A percentile compares a stretch with the other conserved stretches of the same genome.
Conservation (phyloP, 2,329 filamentous ascomycete species). For the Aureobasidium lini region DNA sequence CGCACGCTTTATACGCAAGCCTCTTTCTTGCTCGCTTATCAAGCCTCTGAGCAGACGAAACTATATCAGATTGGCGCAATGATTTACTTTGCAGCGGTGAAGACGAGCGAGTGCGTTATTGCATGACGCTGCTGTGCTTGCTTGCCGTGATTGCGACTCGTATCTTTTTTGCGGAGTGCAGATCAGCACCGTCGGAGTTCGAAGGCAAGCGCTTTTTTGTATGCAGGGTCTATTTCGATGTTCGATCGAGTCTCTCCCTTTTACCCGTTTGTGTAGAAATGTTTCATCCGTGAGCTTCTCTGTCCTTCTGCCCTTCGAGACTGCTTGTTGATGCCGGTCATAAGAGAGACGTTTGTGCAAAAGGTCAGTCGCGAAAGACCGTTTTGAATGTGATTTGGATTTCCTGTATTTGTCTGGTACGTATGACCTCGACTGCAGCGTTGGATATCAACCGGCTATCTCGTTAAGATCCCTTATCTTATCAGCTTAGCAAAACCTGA, state of each 20-base stretch:
- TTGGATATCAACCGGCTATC: not conserved
- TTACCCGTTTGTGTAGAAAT: too few relatives aligned
- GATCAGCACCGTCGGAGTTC: too few relatives aligned
- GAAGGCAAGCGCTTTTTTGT: too few relatives aligned
- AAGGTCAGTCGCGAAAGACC: too few relatives aligned
- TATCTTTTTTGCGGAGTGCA: not conserved
- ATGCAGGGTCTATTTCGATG: too few relatives aligned
- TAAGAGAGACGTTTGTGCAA: too few relatives aligned
- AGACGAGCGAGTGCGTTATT: not conserved
- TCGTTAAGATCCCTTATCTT: not conserved
- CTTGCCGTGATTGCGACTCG: not conserved
- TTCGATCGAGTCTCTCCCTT: too few relatives aligned
- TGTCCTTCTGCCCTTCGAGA: too few relatives aligned
- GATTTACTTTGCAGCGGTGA: constrained; percentile 12
- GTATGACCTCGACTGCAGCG: not conserved
- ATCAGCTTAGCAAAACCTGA: not conserved
- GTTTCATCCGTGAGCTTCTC: too few relatives aligned
- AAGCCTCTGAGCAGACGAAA: not conserved
- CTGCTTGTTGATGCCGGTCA: too few relatives aligned
- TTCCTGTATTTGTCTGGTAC: not conserved
- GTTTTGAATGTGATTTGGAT: not conserved
- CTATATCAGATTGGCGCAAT: not conserved
- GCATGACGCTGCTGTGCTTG: not conserved
- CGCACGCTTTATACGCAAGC: not conserved
- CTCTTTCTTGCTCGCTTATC: not conserved